These are phyloP conservation scores for Viola pubescens DNA, from an alignment of 441 rosid genomes.

Conservation along the genomic window DNA sequence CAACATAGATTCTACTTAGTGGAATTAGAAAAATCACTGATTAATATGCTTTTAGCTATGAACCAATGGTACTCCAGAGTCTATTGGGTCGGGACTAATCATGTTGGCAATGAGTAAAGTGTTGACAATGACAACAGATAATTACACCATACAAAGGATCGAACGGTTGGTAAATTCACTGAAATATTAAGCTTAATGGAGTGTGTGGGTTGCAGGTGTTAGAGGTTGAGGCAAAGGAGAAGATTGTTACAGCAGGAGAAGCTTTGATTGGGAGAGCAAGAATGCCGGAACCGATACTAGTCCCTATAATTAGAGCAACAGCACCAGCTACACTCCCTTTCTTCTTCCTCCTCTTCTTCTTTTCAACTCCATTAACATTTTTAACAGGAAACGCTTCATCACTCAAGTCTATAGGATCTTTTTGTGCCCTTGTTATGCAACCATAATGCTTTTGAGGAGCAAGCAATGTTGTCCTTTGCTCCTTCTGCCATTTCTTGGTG, in stretches of 20 bases:
- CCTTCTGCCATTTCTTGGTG: slow-evolving; percentile 21
- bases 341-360: slow-evolving; percentile 35
- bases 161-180: neutral
- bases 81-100: neutral
- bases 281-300: slow-evolving; percentile 57
- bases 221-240: neutral
- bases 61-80: too few relatives aligned
- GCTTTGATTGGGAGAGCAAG: slow-evolving; percentile 56
- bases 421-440: slow-evolving; percentile 15
- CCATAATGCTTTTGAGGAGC: slow-evolving; percentile 1
- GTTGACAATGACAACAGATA: neutral
- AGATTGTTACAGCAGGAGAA: slow-evolving; percentile 39
- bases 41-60: too few relatives aligned
- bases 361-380: neutral
- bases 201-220: neutral
- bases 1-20: neutral
- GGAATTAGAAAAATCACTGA: neutral
- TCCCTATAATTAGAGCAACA: slow-evolving; percentile 51
- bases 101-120: neutral
- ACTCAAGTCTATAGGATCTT: slow-evolving; percentile 9
- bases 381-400: slow-evolving; percentile 2
- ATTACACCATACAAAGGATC: neutral
- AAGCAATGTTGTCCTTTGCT: slow-evolving; percentile 2
- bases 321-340: slow-evolving; percentile 52
- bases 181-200: neutral